Percentiles rank a stretch among this genome's conserved stretches.
Conservation (phyloP, 768 basidiomycete genomes). For the Lactarius pseudohatsudake region DNA sequence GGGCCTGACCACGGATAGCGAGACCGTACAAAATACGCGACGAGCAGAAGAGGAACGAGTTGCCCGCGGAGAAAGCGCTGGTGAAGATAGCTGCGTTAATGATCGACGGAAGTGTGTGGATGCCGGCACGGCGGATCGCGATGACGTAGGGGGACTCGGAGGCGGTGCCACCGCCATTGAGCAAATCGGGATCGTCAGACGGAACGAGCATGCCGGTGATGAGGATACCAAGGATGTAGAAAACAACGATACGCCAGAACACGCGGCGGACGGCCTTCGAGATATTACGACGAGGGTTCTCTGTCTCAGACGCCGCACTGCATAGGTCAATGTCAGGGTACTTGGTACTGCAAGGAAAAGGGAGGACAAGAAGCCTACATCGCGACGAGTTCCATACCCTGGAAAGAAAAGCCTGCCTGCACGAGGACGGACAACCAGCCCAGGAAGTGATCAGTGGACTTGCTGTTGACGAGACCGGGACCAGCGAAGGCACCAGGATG, state of each 20-base stretch:
- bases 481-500: constrained; percentile 59
- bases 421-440: constrained; percentile 45
- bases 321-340: not conserved
- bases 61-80: constrained; percentile 70
- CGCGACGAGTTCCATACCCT: constrained; percentile 74
- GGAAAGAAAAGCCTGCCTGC: constrained; percentile 71
- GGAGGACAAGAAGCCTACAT: constrained; percentile 43
- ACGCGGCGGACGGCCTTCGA: constrained; percentile 73
- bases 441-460: constrained; percentile 43
- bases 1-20: constrained; percentile 41
- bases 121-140: constrained; percentile 69
- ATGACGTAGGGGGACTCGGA: constrained; percentile 83
- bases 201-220: constrained; percentile 81
- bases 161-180: constrained; percentile 57
- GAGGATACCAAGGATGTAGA: constrained; percentile 73
- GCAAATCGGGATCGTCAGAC: constrained; percentile 55
- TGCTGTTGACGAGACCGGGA: constrained; percentile 35
- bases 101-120: constrained; percentile 64
- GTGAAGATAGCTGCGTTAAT: constrained; percentile 74
- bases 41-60: constrained; percentile 58
- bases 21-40: constrained; percentile 45
- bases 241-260: constrained; percentile 76
- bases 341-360: not conserved
- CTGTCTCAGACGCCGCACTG: constrained; percentile 74
- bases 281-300: constrained; percentile 78